Base-by-base conservation (phyloP, 306 rosid species). In the Ammopiptanthus mongolicus region DNA sequence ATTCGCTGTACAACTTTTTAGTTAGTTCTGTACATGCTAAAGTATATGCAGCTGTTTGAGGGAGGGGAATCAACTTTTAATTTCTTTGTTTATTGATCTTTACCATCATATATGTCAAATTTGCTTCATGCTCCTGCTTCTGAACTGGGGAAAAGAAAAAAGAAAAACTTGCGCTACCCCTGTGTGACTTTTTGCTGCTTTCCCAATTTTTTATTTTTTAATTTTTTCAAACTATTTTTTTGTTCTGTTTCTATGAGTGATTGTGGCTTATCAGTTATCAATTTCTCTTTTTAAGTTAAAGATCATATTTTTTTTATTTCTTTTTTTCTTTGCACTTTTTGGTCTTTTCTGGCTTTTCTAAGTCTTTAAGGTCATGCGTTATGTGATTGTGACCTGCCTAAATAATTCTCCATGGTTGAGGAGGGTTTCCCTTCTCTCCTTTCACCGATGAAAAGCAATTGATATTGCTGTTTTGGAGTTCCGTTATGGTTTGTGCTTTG, bases 371-470 rank as follows among this genome's bases (percentile, higher is more conserved):
- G 50, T 28, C 31, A 29, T 47, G 62, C 7, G 33, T 25, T 55
- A 13, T 70, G 18, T 71, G 74, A 79, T 50, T 78, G 13, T 71
- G 74, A 79, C 59, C 69, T 81, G 22, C 14, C 37, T 52, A 25
- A 62, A 51, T 70, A 63, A 0, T 63, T 70, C 18, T 63, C 31
- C 65, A 21, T n/a, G 46, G 56, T 36, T 66, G 46, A 39, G 46
- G 46, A 9, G 46, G 11, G 46, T 39, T 39, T 39, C 46, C 46
- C 46, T 39, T 39, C 46, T 39, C 46, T 39, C 46, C 46, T 39
- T 10, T 12, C 3, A 9, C 46, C 46, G 9, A 1, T 9, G 13
- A 39, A 9, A 39, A 39, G 12, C 46, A 39, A 9, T 39, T 39
- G 14, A 39, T 2, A 12, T 41, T 41, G n/a, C 47, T 41, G 4